Base-by-base conservation (phyloP, 1,139 yeast genomes). In the Eremothecium cymbalariae region DNA sequence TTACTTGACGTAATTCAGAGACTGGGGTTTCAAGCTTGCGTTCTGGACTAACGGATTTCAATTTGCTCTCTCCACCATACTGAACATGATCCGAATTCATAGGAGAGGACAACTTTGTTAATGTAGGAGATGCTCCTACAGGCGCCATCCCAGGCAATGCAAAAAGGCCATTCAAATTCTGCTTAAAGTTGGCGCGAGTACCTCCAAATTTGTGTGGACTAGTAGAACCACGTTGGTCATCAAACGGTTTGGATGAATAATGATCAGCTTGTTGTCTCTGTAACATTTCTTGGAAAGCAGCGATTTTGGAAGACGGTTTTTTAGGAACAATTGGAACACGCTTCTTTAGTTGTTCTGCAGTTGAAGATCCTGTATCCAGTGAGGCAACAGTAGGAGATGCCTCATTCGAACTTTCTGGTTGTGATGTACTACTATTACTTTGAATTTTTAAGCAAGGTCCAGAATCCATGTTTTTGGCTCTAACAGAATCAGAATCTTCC, bases 221-320 rank as follows among this genome's bases (percentile, higher is more conserved):
- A 15, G 32, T 25, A 27, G 29, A 8, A 12, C 25, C 33, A 25
- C 17, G 28, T 23, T 6, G 44, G 19, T 28, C 33, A 8, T 26
- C 33, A 40, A 25, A 38, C 25, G n/a, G 35, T n/a, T 8, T 32
- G 15, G 15, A 30, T 21, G 18, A 36, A 16, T 9, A 27, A 19
- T 20, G 21, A 19, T 32, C 16, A 28, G 19, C 21, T 31, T 23
- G 11, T 36, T 38, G 21, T 41, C 62, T 61, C 31, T 69, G 70
- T 38, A 79, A 62, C 78, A 77, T 70, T 49, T 78, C 80, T 50
- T 80, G 93, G 53, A 81, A 80, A 0, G 86, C 86, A 2, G 88
- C 86, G 41, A 81, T 81, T 44, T 70, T 78, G 0, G 85, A 76
- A 0, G 88, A 78, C 15, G 83, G 74, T 45, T 80, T 80, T 50